Base-by-base conservation (phyloP, 1,284 basidiomycete species). In the Takashimella tepidaria region DNA sequence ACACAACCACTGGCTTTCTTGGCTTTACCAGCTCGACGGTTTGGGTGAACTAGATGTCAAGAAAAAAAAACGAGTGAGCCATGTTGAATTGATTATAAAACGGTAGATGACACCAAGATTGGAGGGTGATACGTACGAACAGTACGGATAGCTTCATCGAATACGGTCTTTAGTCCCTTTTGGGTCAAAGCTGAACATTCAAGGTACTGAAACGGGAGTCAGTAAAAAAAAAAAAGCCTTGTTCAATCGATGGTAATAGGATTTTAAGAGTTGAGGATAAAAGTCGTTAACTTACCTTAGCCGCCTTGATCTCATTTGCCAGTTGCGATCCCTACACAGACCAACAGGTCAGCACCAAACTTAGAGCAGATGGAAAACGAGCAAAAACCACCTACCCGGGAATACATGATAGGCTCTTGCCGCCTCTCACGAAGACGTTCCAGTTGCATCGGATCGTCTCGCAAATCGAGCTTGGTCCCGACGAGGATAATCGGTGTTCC, bases 401-500 rank as follows among this genome's bases (percentile, higher is more conserved):
- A 22, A 44, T 95, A 98, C 61, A 85, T 82, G 69, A 98, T 96
- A 41, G 96, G 95, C 51, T 85, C 83, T 88, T 96, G 95, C 68
- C 93, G 86, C 63, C 96, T 89, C 71, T 98, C 96, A 64, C 90
- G 81, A 64, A 98, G 80, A 78, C 92, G 95, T 73, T 92, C 87
- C 61, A 96, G 87, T 40, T 90, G 93, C 51, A 82, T 82, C 13
- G 83, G 88, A 76, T 98, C 96, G 74, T 98, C 95, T 66, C 96
- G 87, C 69, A 99, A 79, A 80, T 98, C 96, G 60, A 98, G 82
- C 79, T 98, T 98, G 53, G 96, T 99, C 23, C 96, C 96, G 50
- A 99, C 93, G 54, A 99, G 81, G 63, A 99, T 89, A 63, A 96
- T 86, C 50, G 88, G 91, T 64, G 90, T 96, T 75, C 84, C 86